phyloP scores from a whole-genome alignment of 768 basidiomycete genomes.

The Psilocybe sp. region DNA sequence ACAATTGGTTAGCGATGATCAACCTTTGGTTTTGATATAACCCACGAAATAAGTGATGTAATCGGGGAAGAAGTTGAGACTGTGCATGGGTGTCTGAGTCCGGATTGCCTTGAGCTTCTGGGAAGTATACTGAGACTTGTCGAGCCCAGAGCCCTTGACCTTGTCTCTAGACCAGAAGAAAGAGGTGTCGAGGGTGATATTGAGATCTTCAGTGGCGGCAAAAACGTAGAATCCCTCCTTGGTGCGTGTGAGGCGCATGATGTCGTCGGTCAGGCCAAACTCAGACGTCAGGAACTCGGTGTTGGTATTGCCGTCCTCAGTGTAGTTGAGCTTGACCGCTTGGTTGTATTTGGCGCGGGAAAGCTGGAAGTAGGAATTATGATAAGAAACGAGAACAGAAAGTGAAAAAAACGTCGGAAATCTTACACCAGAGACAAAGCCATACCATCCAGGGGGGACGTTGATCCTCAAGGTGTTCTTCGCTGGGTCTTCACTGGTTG shows the following conservation, averaged over 20 bases:
- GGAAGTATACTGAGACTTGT: neutral
- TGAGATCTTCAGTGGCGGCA: neutral
- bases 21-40: neutral
- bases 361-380: neutral
- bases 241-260: neutral
- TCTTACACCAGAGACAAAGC: neutral
- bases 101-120: neutral
- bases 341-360: slow-evolving; percentile 1
- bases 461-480: neutral
- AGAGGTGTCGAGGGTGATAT: neutral
- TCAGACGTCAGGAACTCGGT: neutral
- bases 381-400: neutral
- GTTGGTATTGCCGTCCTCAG: neutral
- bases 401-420: neutral
- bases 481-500: neutral
- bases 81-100: neutral
- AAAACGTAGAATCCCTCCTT: slow-evolving; percentile 1
- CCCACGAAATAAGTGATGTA: slow-evolving; percentile 1
- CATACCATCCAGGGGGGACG: neutral
- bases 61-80: neutral
- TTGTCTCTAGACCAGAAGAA: slow-evolving; percentile 1
- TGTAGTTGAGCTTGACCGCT: neutral
- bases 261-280: slow-evolving; percentile 1
- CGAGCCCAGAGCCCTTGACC: neutral
- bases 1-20: no score